Conservation (phyloP, 192 early-diverging fungal species). For the Rhizophlyctis rosea region DNA sequence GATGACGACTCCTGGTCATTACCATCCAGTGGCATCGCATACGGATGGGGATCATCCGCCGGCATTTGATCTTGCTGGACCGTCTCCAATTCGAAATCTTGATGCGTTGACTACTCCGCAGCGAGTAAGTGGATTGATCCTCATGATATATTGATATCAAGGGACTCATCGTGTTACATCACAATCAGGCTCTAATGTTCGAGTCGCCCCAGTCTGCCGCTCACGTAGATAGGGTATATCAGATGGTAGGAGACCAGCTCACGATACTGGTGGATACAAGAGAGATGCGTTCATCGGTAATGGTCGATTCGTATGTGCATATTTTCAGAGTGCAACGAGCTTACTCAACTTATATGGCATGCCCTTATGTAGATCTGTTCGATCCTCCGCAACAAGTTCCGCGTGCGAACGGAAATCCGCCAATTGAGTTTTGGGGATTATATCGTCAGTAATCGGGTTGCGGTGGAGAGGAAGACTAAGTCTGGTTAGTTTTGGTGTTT, state of each 20-base stretch:
- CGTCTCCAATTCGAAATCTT: background rate
- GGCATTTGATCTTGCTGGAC: background rate
- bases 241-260: background rate
- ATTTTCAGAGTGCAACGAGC: no score
- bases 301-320: no score
- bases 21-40: no score
- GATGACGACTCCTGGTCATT: no score
- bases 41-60: no score
- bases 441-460: constrained; percentile 26
- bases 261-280: constrained; percentile 13
- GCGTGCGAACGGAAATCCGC: constrained; percentile 21
- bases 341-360: background rate
- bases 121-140: background rate
- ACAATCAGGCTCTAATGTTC: background rate
- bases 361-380: constrained; percentile 7
- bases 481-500: background rate
- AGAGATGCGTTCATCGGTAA: constrained; percentile 18
- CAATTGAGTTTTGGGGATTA: constrained; percentile 33
- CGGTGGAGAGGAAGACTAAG: constrained; percentile 27
- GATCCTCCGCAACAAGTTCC: constrained; percentile 9
- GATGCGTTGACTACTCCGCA: background rate
- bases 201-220: background rate
- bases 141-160: no score
- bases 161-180: no score
- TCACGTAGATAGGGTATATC: background rate